phyloP scores from a whole-genome alignment of 2,329 filamentous ascomycete species.

The Ceratocystis cubensis region DNA sequence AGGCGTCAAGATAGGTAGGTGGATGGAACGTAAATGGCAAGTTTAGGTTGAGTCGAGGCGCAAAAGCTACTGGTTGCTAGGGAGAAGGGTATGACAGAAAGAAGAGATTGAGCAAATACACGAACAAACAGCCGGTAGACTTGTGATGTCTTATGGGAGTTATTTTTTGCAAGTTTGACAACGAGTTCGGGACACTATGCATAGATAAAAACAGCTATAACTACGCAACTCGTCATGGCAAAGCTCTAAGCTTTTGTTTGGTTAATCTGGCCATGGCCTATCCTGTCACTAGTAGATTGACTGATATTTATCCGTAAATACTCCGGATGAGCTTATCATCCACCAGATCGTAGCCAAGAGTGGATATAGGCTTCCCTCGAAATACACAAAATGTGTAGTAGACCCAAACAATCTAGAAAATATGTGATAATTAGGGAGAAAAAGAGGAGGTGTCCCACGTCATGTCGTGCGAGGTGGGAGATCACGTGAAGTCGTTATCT shows the following conservation, averaged over 20 bases:
- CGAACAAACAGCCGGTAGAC: neutral
- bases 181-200: neutral
- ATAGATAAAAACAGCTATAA: neutral
- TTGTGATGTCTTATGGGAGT: neutral
- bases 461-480: neutral
- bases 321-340: neutral
- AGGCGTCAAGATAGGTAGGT: neutral
- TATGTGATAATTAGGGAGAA: neutral
- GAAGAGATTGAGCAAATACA: neutral
- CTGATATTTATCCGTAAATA: neutral
- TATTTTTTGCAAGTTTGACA: neutral
- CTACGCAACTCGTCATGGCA: neutral
- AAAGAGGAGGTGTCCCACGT: neutral
- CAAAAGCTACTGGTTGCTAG: neutral
- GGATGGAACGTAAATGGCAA: neutral
- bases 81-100: neutral
- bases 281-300: neutral
- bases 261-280: neutral
- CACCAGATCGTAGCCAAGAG: neutral
- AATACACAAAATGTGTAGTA: too few species aligned
- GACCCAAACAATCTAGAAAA: neutral
- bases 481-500: neutral
- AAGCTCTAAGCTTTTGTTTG: slow-evolving; percentile 5
- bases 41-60: neutral
- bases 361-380: neutral